These are phyloP conservation scores for Tuber indicum DNA, from an alignment of 495 filamentous ascomycete species.

Conservation along the genomic window DNA sequence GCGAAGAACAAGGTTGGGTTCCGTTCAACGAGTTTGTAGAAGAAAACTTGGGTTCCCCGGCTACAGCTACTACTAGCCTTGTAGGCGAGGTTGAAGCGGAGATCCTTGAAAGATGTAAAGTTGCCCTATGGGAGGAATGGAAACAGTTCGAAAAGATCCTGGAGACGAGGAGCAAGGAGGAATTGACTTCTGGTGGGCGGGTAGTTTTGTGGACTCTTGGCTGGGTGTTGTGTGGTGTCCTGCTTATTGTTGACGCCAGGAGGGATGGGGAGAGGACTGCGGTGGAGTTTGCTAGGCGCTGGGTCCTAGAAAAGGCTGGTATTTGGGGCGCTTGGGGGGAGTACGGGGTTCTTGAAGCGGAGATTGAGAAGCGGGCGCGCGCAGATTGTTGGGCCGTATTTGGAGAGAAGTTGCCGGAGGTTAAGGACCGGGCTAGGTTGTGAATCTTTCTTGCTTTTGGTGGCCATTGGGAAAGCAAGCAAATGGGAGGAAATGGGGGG, in stretches of 20 bases:
- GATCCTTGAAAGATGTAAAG: conserved; percentile 38
- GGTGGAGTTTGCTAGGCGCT: conserved; percentile 36
- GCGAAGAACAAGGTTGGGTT: conserved; percentile 35
- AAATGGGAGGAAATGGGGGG: not conserved
- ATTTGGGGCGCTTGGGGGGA: conserved; percentile 31
- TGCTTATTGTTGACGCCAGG: conserved; percentile 39
- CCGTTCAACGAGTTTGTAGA: conserved; percentile 38
- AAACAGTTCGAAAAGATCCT: conserved; percentile 32
- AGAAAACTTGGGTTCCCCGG: conserved; percentile 35
- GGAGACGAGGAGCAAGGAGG: conserved; percentile 34
- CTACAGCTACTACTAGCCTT: conserved; percentile 13
- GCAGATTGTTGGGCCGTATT: conserved; percentile 37
- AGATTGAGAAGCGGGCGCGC: conserved; percentile 29
- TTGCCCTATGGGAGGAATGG: conserved; percentile 39
- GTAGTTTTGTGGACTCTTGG: conserved; percentile 36
- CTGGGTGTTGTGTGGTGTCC: conserved; percentile 37
- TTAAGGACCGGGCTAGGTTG: conserved; percentile 25
- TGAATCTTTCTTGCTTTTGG: conserved; percentile 9
- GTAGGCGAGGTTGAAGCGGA: conserved; percentile 31
- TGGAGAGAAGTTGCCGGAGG: conserved; percentile 32
- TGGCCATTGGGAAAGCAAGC: not conserved
- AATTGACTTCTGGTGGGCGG: conserved; percentile 34
- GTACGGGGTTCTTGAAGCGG: conserved; percentile 21
- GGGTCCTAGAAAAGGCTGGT: conserved; percentile 36
- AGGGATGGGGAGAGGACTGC: conserved; percentile 33